A percentile compares a stretch with the other conserved stretches of the same genome.
Conservation (phyloP, 2,329 filamentous ascomycete species). For the Pseudopithomyces chartarum region DNA sequence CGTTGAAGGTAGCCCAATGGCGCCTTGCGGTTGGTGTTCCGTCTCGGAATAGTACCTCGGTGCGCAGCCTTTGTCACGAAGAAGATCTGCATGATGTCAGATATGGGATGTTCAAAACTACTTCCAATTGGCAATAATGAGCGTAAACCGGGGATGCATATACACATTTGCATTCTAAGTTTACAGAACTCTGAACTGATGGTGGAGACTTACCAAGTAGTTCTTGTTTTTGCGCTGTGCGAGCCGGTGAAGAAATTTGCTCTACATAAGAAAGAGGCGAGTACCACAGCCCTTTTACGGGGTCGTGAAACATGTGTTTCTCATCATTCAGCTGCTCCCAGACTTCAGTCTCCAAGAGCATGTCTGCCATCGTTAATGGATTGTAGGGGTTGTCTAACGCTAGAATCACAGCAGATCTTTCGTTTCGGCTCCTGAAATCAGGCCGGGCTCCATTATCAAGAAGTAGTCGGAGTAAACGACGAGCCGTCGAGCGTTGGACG, state of each 20-base stretch:
- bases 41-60: conserved; percentile 41
- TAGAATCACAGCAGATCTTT: conserved; percentile 64
- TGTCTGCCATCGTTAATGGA: conserved; percentile 60
- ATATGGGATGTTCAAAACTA: not conserved
- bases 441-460: conserved; percentile 63
- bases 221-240: conserved; percentile 20
- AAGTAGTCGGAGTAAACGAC: conserved; percentile 59
- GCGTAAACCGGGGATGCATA: not conserved
- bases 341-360: conserved; percentile 66
- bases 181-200: not conserved
- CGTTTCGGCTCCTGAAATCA: conserved; percentile 57
- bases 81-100: conserved; percentile 19
- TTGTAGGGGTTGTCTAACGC: conserved; percentile 62
- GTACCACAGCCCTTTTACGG: conserved; percentile 60
- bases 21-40: conserved; percentile 44
- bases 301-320: conserved; percentile 50
- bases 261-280: conserved; percentile 68
- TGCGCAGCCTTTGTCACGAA: conserved; percentile 40
- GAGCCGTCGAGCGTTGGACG: conserved; percentile 30
- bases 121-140: not conserved
- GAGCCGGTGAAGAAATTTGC: conserved; percentile 26
- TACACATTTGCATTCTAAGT: not conserved
- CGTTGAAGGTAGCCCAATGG: conserved; percentile 37
- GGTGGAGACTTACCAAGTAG: conserved; percentile 19
- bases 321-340: conserved; percentile 69